phyloP scores from a whole-genome alignment of 1,284 basidiomycete species.

The Trichosporon faecale region DNA sequence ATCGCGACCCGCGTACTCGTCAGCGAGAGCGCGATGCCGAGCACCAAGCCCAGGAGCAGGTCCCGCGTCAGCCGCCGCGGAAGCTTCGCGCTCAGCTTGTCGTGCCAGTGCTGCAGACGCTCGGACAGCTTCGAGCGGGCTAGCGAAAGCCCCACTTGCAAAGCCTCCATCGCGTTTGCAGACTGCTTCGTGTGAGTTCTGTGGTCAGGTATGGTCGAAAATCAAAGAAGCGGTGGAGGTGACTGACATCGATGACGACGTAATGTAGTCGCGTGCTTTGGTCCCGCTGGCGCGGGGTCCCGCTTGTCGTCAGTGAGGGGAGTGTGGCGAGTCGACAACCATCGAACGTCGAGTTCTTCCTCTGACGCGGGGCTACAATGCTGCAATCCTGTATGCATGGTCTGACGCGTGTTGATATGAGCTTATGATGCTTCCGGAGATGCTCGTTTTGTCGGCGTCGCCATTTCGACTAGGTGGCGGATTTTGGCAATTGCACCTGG shows the following conservation, averaged over 20 bases:
- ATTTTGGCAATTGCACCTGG: too few relatives aligned
- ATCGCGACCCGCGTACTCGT: slow-evolving; percentile 62
- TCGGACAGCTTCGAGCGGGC: slow-evolving; percentile 7
- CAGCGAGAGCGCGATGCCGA: slow-evolving; percentile 68
- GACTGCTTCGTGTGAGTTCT: neutral
- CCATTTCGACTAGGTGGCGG: too few relatives aligned
- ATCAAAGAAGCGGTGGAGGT: neutral
- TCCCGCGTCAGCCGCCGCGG: slow-evolving; percentile 43
- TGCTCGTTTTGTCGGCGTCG: too few relatives aligned
- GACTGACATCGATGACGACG: neutral
- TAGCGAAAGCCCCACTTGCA: neutral
- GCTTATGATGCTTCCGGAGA: too few relatives aligned
- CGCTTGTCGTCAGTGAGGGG: neutral
- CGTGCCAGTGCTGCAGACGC: slow-evolving; percentile 2
- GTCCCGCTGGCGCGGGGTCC: neutral
- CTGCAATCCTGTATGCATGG: too few relatives aligned
- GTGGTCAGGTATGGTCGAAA: neutral
- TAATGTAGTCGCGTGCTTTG: neutral
- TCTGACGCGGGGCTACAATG: too few relatives aligned
- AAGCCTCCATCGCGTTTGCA: neutral
- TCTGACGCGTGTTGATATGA: too few relatives aligned
- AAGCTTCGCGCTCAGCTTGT: slow-evolving; percentile 22
- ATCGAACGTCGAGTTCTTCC: too few relatives aligned
- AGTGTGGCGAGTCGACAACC: neutral
- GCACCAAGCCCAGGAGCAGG: slow-evolving; percentile 63